Evolutionary conservation across 2,329 filamentous ascomycete genomes (phyloP).

Genomic region (Ceratocystis destructans): DNA sequence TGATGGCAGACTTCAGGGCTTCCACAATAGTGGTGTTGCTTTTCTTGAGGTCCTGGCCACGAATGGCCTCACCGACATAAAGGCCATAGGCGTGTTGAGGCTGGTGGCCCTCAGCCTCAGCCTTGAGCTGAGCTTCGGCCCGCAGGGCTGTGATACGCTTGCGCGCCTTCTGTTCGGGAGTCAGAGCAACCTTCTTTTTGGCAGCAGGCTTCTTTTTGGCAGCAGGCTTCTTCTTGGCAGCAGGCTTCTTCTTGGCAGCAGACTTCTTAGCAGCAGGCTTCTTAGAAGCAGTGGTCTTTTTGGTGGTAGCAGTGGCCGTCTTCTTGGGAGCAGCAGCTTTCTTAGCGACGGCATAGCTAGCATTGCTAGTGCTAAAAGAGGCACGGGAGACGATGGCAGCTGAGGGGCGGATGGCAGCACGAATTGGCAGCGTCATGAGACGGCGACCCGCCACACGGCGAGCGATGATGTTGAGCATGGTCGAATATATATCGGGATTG

Average conservation of each 20-base stretch:
- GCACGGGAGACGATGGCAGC: background rate
- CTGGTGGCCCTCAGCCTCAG: constrained; percentile 3
- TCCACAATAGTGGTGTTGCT: constrained; percentile 16
- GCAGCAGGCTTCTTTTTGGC: constrained; percentile 21
- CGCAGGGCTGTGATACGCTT: background rate
- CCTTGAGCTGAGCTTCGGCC: constrained; percentile 1
- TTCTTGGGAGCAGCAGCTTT: constrained; percentile 8
- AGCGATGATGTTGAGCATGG: constrained; percentile 12
- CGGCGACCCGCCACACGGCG: constrained; percentile 16
- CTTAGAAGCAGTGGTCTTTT: constrained; percentile 23
- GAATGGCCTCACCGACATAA: constrained; percentile 27
- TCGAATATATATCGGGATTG: background rate
- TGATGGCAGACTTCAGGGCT: constrained; percentile 24
- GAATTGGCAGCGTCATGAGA: constrained; percentile 15
- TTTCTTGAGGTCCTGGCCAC: constrained; percentile 20
- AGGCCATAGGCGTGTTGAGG: constrained; percentile 28
- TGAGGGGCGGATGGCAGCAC: constrained; percentile 6
- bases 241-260: constrained; percentile 22
- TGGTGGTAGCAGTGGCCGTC: constrained; percentile 18
- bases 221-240: constrained; percentile 22
- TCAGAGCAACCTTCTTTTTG: constrained; percentile 25
- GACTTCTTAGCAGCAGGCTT: too few relatives aligned
- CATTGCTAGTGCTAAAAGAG: constrained; percentile 8
- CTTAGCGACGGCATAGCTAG: background rate
- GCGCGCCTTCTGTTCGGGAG: constrained; percentile 29